These are phyloP conservation scores for Agrocybe pediades DNA, from an alignment of 768 basidiomycete genomes.

Conservation along the genomic window DNA sequence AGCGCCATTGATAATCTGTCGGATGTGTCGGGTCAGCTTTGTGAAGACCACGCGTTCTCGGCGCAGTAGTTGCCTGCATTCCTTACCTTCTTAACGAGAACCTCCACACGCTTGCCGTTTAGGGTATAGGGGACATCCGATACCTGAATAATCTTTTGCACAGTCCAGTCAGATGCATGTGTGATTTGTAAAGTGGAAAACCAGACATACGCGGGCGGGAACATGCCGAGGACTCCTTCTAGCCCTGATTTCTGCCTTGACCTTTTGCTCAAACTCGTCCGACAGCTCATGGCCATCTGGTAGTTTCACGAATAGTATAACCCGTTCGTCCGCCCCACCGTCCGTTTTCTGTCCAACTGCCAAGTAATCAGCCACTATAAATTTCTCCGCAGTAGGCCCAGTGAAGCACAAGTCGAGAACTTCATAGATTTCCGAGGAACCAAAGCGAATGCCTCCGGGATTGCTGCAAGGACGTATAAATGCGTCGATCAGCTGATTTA, in stretches of 20 bases:
- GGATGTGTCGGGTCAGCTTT: constrained; percentile 14
- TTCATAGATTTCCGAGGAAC: constrained; percentile 80
- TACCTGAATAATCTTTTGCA: constrained; percentile 64
- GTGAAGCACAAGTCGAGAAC: constrained; percentile 69
- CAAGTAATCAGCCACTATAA: constrained; percentile 57
- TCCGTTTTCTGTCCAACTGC: constrained; percentile 73
- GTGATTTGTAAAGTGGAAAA: constrained; percentile 7
- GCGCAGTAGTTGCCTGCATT: not conserved
- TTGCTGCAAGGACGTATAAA: constrained; percentile 46
- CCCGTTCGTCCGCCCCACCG: constrained; percentile 70
- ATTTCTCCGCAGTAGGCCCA: constrained; percentile 33
- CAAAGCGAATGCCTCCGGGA: constrained; percentile 82
- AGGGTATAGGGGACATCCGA: constrained; percentile 77
- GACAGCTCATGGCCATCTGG: constrained; percentile 50
- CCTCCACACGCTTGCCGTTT: constrained; percentile 82
- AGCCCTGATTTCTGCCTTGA: constrained; percentile 61
- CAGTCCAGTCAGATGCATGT: constrained; percentile 8
- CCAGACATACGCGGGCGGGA: constrained; percentile 58
- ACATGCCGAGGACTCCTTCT: constrained; percentile 76
- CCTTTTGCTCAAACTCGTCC: constrained; percentile 50
- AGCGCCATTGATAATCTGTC: constrained; percentile 78
- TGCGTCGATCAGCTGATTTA: constrained; percentile 25
- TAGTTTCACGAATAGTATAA: constrained; percentile 75
- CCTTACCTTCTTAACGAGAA: constrained; percentile 71
- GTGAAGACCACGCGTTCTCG: constrained; percentile 16